A percentile compares a stretch with the other conserved stretches of the same genome.
Conservation (phyloP, 352 stramenopile genomes). For the Elongisporangium anandrum region DNA sequence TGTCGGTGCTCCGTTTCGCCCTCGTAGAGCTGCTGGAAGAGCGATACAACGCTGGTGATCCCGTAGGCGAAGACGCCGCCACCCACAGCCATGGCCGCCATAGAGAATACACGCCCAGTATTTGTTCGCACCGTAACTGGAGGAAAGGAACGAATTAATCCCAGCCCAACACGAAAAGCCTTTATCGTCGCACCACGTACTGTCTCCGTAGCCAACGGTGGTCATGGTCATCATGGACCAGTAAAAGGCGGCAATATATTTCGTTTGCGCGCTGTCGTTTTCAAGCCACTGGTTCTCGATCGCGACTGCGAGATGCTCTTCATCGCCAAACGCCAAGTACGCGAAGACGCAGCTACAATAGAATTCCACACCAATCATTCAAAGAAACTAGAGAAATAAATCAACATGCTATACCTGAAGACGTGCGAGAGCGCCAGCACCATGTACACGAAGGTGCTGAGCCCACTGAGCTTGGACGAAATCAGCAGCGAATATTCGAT, state of each 20-base stretch:
- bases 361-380: background rate
- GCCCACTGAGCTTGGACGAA: slow-evolving; percentile 68
- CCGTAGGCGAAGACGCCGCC: slow-evolving; percentile 82
- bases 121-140: slow-evolving; percentile 72
- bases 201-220: slow-evolving; percentile 73
- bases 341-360: slow-evolving; percentile 55
- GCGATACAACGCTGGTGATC: slow-evolving; percentile 77
- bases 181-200: slow-evolving; percentile 22
- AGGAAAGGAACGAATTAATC: slow-evolving; percentile 4
- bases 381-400: background rate
- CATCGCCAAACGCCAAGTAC: slow-evolving; percentile 58
- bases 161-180: too few species aligned
- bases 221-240: slow-evolving; percentile 87
- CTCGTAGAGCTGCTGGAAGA: slow-evolving; percentile 75
- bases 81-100: slow-evolving; percentile 69
- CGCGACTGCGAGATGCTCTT: slow-evolving; percentile 39
- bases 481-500: slow-evolving; percentile 76
- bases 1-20: slow-evolving; percentile 57
- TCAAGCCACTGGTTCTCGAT: slow-evolving; percentile 38
- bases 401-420: slow-evolving; percentile 35
- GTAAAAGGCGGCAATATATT: slow-evolving; percentile 81
- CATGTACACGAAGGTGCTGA: slow-evolving; percentile 68
- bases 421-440: slow-evolving; percentile 75
- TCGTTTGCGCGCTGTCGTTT: slow-evolving; percentile 43
- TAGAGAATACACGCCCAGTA: slow-evolving; percentile 56